Evolutionary conservation across 257 asterid genomes (phyloP).

Genomic region (Nicotiana benthamiana): DNA sequence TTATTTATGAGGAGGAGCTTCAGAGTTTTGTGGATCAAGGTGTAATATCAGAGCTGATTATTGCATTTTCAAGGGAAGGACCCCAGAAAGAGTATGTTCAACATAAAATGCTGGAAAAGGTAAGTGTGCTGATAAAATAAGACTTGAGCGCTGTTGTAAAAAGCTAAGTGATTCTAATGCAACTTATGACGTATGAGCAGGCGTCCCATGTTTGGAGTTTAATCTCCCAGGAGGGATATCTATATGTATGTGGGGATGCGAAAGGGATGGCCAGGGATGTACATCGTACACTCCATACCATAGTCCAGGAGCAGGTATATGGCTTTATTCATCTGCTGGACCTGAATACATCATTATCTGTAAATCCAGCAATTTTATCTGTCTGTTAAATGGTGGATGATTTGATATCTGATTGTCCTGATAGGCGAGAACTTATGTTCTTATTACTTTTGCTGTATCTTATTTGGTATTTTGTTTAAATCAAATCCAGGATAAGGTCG

Average conservation of each 20-base stretch:
- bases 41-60: slow-evolving; percentile 54
- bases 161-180: neutral
- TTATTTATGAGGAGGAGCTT: slow-evolving; percentile 67
- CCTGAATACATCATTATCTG: neutral
- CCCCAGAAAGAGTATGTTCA: slow-evolving; percentile 69
- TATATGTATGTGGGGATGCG: slow-evolving; percentile 83
- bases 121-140: slow-evolving; percentile 5
- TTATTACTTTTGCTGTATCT: neutral
- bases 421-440: neutral
- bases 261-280: slow-evolving; percentile 81
- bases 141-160: neutral
- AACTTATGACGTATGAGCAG: slow-evolving; percentile 21
- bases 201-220: slow-evolving; percentile 57
- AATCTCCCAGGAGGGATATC: slow-evolving; percentile 52
- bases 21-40: slow-evolving; percentile 43
- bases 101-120: slow-evolving; percentile 68
- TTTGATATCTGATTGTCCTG: neutral
- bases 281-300: slow-evolving; percentile 62
- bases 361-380: neutral
- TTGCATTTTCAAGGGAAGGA: slow-evolving; percentile 79
- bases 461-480: neutral
- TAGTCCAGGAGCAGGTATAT: slow-evolving; percentile 58
- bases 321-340: neutral
- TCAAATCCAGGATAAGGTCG: slow-evolving; percentile 40
- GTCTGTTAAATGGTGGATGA: neutral